Evolutionary conservation across 1,284 basidiomycete genomes (phyloP), one percentile per base, ranked within the genome.

Genomic region (Ceratobasidium sp.): DNA sequence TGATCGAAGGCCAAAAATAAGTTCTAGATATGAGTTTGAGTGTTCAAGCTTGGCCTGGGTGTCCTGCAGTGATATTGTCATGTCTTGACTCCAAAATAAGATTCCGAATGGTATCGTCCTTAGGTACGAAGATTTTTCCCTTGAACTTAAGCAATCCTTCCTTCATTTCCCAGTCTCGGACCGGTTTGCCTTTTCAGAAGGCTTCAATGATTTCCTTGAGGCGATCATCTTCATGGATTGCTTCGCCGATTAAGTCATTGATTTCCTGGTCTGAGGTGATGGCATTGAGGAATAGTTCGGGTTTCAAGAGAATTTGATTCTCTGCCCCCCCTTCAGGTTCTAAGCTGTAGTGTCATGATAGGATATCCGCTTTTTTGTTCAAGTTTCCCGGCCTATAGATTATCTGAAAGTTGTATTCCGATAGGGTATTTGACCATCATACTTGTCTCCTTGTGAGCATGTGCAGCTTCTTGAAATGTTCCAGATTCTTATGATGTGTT

Each of bases 341-440:
- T 36, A 27, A 71, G 42, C 74, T 73, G n/a, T 50, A 44, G 9
- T 71, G 60, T 44, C 71, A 25, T 8, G 56, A 46, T 1, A 47
- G n/a, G 14, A 64, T 47, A 16, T 57, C 46, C 13, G 44, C 68
- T 39, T 57, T 57, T 11, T 33, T 7, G 14, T 57, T 53, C 13
- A 54, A 33, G 7, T 21, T 23, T 6, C 68, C 68, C 36, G 57
- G 42, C 42, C 59, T 21, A 39, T 69, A 64, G 1, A 36, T 27
- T 19, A 69, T 69, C 29, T 27, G 41, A 23, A 30, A 56, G 29
- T 69, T 56, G 29, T 46, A 69, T 8, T 62, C 59, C 8, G 21
- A 36, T 44, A 56, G 30, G 25, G 64, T 64, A 1, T 50, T 44
- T n/a, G 27, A 21, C 69, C 69, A 64, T 23, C 52, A 9, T 21